Conservation (phyloP, 495 filamentous ascomycete genomes). For the Xylaria longipes region DNA sequence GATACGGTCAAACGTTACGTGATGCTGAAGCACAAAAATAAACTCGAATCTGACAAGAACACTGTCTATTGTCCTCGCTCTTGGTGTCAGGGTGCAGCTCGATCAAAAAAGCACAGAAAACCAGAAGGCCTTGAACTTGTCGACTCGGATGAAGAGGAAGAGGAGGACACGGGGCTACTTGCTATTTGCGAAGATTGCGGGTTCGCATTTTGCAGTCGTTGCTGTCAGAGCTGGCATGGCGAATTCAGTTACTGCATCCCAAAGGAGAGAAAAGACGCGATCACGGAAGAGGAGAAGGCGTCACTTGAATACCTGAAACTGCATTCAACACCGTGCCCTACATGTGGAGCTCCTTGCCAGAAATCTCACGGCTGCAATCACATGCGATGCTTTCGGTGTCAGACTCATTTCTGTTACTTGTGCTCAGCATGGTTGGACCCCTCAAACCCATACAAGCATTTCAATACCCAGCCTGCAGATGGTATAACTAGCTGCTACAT, state of each 20-base stretch:
- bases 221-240: constrained; percentile 82
- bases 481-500: constrained; percentile 71
- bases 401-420: constrained; percentile 94
- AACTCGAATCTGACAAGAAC: constrained; percentile 86
- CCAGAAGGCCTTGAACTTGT: constrained; percentile 58
- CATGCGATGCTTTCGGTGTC: constrained; percentile 92
- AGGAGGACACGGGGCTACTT: constrained; percentile 57
- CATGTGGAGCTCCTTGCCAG: constrained; percentile 81
- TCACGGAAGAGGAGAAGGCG: constrained; percentile 83
- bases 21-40: constrained; percentile 86
- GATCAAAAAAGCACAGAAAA: constrained; percentile 80
- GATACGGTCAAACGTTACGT: constrained; percentile 85
- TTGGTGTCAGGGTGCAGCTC: constrained; percentile 94
- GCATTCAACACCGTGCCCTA: constrained; percentile 90
- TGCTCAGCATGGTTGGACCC: constrained; percentile 85
- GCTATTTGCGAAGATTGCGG: constrained; percentile 87
- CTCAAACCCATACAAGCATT: constrained; percentile 85
- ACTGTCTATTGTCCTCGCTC: constrained; percentile 93
- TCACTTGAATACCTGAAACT: constrained; percentile 78
- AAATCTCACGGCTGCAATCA: constrained; percentile 97
- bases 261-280: constrained; percentile 64
- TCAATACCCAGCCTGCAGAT: constrained; percentile 65
- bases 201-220: constrained; percentile 85
- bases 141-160: constrained; percentile 58
- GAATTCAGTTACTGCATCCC: constrained; percentile 69